Evolutionary conservation across 202 grass and related monocot species (phyloP), one percentile per base, ranked within the genome.

Genomic region (Thinopyrum obtusiflorum): DNA sequence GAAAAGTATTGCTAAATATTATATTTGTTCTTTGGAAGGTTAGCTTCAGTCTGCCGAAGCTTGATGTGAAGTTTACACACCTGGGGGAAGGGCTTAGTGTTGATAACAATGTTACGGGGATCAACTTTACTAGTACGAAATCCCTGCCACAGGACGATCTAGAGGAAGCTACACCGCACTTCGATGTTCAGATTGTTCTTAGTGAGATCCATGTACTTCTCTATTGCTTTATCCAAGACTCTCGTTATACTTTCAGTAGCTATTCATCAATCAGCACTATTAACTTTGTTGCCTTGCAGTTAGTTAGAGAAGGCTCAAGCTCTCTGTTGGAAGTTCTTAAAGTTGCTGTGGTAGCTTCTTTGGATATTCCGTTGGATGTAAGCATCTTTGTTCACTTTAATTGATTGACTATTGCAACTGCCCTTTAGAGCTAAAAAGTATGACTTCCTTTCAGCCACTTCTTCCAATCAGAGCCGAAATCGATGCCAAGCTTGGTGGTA

Each of bases 21-120:
- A 42, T 84, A 85, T 89, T 92, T 99, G 75, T 94, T 97, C 62
- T 91, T 96, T 96, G 90, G 90, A 96, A 99, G 97, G 93, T 99
- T 96, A 94, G 89, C 93, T 99, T 99, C 97, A 99, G 90, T 94
- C 90, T 97, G 92, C 88, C 83, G 81, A 95, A 99, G 83, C 88
- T 99, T 85, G 93, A 97, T 87, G 82, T 89, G 78, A 99, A 89
- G 77, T 96, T 98, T 78, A 91, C 91, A 84, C 88, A 96, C 78
- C 82, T 89, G 64, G 83, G 71, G 61, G 85, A 94, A 92, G 89
- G 86, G 69, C 86, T 96, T 91, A 85, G 80, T 76, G 88, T 95
- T 81, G 90, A 96, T 35, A 99, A 92, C 86, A 89, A 88, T 77
- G 79, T 99, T 82, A 96, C 60, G 76, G 97, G 93, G 79, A 94